Evolutionary conservation across 305 asterid species (phyloP), one percentile per base, ranked within the genome.

Genomic region (Fraxinus platypoda): DNA sequence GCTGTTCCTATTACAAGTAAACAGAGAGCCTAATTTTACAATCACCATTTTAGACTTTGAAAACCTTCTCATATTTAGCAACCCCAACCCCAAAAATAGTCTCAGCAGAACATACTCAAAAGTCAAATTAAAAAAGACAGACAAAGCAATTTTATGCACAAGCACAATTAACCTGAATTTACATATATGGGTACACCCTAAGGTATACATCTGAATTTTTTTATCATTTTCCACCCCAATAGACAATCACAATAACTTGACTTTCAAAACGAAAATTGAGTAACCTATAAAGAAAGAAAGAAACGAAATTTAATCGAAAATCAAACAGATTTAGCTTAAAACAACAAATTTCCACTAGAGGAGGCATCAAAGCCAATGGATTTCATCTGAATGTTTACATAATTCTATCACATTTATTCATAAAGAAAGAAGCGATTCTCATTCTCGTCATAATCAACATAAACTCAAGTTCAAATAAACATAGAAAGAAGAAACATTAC

Each of bases 381-480:
- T 54, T 17, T 54, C 19, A 4, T 52, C 23, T 52, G 68, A 57
- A 57, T n/a, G 66, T 54, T n/a, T n/a, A 54, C 3, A 57, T 19
- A 57, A 57, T 19, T 17, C 26, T 57, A 57, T 30, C 34, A 1
- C 74, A 66, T 66, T 66, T 66, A 66, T 66, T 66, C 73, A 64
- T 57, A 64, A 30, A 64, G 73, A 64, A 11, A 64, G 13, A 66
- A 66, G 26, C 8, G 35, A 66, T 26, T 66, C 33, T 25, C 34
- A 66, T 66, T 35, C 73, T 66, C 73, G 28, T 66, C 74, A 26
- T 26, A 66, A 66, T 66, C 35, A 66, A 66, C 73, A 26, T 66
- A 66, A 66, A 66, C 84, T 74, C 80, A 52, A 86, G 49, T 8
- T 57, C 31, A 76, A 62, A 77, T 3, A 78, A 21, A 77, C 64